These are phyloP conservation scores for Fragaria ananassa DNA, from an alignment of 306 rosid species.

Conservation along the genomic window DNA sequence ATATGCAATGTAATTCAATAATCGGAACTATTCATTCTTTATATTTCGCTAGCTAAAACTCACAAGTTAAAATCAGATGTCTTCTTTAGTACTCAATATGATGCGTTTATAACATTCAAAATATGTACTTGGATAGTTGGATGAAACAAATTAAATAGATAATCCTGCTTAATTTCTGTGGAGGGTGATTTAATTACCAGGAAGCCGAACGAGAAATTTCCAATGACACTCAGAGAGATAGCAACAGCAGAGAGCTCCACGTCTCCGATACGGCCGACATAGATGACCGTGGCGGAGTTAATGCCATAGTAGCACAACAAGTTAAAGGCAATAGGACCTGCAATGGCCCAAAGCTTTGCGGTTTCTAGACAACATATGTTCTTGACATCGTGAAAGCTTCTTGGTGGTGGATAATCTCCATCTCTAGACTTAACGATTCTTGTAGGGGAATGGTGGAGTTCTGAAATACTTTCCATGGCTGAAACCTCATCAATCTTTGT, in stretches of 20 bases:
- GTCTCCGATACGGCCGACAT: constrained; percentile 77
- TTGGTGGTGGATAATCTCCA: constrained; percentile 37
- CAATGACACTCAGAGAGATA: constrained; percentile 62
- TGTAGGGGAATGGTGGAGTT: constrained; percentile 55
- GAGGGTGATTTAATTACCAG: constrained; percentile 34
- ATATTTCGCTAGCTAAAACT: too few species aligned
- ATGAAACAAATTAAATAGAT: neutral
- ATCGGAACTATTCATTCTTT: neutral
- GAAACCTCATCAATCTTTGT: neutral
- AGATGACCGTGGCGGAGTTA: constrained; percentile 66
- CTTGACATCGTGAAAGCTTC: constrained; percentile 24
- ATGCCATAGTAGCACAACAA: constrained; percentile 69
- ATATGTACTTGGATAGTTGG: neutral
- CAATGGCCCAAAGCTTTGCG: constrained; percentile 63
- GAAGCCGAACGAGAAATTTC: constrained; percentile 85
- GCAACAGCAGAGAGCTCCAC: constrained; percentile 75
- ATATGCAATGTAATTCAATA: neutral
- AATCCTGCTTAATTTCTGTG: neutral
- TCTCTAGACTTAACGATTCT: constrained; percentile 32
- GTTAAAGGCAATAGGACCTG: constrained; percentile 72
- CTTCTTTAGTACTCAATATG: neutral
- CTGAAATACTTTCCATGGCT: constrained; percentile 16
- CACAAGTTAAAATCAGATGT: neutral
- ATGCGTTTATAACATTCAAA: neutral
- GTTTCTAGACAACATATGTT: constrained; percentile 36